Evolutionary conservation across 495 filamentous ascomycete genomes (phyloP), one percentile per base, ranked within the genome.

Genomic region (Podospora appendiculata): DNA sequence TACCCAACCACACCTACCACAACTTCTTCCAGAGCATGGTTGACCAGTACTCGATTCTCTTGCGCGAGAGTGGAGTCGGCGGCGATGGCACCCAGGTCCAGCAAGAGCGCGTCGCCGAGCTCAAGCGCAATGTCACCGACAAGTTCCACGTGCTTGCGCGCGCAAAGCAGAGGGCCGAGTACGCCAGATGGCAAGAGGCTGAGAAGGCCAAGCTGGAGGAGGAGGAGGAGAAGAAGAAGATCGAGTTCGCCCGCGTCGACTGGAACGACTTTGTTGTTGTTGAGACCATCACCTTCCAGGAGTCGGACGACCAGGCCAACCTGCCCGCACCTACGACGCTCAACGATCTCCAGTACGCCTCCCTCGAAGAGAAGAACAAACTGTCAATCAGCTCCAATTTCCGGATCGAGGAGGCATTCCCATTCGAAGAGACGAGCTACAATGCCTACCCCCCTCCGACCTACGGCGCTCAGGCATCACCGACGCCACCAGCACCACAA

Each of bases 201-300:
- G 88, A 96, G 68, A 95, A 92, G 66, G 79, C 83, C 51, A 86
- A 89, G 75, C 86, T 93, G 57, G 90, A 95, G 59, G 89, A 95
- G 60, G 82, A 91, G 55, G 86, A 85, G 42, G 89, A 95, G 64
- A 82, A 87, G 59, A 90, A 96, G 67, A 82, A 82, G 50, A 68
- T 94, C 17, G 81, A 88, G 55, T 97, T 92, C 61, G 85, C 87
- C 8, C 85, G 92, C 60, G 93, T 98, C 57, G 93, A 98, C 65
- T 98, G 93, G 93, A 90, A 96, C 60, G 93, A 97, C 67, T 97
- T 97, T 57, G 86, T 91, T 19, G 84, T 98, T 32, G 90, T 96
- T 18, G 93, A 96, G 70, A 96, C 92, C 3, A 89, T 97, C n/a
- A 70, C 87, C 32, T 98, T 98, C 69, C 89, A 81, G 49, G 94